These are phyloP conservation scores for Aureobasidium sp. DNA, from an alignment of 2,329 filamentous ascomycete genomes.

Conservation along the genomic window DNA sequence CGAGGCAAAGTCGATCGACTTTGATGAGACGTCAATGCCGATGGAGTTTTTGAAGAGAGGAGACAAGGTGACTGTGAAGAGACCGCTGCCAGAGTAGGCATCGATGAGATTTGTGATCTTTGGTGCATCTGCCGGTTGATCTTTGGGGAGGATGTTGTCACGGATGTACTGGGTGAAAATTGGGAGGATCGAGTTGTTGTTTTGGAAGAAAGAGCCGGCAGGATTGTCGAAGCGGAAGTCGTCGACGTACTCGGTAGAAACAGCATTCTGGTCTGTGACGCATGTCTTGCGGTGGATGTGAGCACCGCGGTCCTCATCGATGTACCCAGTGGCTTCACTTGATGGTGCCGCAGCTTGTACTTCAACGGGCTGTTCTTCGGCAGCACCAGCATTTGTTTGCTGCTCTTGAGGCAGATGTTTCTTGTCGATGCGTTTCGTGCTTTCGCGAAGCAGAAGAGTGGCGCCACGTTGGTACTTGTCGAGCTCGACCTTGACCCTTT, in stretches of 20 bases:
- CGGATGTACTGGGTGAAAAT: conserved; percentile 82
- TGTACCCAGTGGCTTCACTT: conserved; percentile 39
- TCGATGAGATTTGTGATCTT: conserved; percentile 84
- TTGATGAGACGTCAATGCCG: conserved; percentile 80
- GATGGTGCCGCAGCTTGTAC: conserved; percentile 20
- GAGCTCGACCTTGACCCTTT: conserved; percentile 64
- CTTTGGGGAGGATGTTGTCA: conserved; percentile 59
- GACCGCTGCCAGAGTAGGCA: conserved; percentile 92
- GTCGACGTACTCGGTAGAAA: conserved; percentile 80
- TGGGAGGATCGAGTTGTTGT: conserved; percentile 96
- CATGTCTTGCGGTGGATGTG: conserved; percentile 78
- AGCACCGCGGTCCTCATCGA: conserved; percentile 50
- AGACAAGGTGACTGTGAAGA: conserved; percentile 93
- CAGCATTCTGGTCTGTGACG: conserved; percentile 77
- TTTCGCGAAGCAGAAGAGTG: conserved; percentile 83
- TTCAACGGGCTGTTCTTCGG: conserved; percentile 19
- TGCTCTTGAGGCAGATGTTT: conserved; percentile 21
- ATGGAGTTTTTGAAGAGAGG: conserved; percentile 70
- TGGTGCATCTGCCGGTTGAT: conserved; percentile 27
- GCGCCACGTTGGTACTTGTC: conserved; percentile 70
- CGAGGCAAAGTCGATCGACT: conserved; percentile 71
- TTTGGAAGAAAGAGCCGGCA: conserved; percentile 95
- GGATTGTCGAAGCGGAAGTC: conserved; percentile 81
- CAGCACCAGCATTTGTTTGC: conserved; percentile 25
- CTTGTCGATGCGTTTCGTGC: conserved; percentile 61